Evolutionary conservation across 768 basidiomycete genomes (phyloP).

Genomic region (Gyrodon lividus): DNA sequence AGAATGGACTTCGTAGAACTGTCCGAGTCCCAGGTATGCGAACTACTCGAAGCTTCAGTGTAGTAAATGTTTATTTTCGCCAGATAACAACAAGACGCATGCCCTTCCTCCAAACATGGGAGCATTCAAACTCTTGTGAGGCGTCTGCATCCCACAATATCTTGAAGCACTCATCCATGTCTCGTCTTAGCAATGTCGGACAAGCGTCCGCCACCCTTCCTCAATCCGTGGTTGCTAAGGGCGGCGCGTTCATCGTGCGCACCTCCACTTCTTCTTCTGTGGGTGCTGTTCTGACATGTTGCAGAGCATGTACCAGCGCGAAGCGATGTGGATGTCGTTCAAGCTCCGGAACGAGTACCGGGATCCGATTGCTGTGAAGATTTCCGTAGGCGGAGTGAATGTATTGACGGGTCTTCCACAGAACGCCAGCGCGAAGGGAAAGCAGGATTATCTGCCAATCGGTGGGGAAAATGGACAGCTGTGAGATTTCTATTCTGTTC

Average conservation of each 20-base stretch:
- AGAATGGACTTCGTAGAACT: neutral
- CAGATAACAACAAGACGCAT: neutral
- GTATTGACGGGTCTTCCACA: constrained; percentile 22
- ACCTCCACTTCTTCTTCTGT: neutral
- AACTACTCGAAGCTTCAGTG: neutral
- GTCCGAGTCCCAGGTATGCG: neutral
- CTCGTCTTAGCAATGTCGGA: constrained; percentile 15
- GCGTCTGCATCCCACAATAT: neutral
- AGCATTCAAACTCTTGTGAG: constrained; percentile 22
- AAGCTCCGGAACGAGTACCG: neutral
- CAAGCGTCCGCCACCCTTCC: constrained; percentile 17
- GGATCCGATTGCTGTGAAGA: constrained; percentile 21
- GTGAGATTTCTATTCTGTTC: neutral
- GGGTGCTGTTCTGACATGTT: neutral
- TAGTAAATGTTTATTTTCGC: neutral
- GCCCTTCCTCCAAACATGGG: constrained; percentile 27
- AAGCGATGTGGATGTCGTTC: constrained; percentile 34
- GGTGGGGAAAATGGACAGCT: neutral
- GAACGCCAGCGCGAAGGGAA: neutral
- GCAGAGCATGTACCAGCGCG: constrained; percentile 28
- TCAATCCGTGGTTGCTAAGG: constrained; percentile 16
- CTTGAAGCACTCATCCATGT: neutral
- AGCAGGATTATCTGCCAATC: constrained; percentile 25
- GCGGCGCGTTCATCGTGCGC: constrained; percentile 27
- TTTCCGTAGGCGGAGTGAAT: constrained; percentile 31